Evolutionary conservation across 1,284 basidiomycete species (phyloP).

Genomic region (Neonothopanus nambi): DNA sequence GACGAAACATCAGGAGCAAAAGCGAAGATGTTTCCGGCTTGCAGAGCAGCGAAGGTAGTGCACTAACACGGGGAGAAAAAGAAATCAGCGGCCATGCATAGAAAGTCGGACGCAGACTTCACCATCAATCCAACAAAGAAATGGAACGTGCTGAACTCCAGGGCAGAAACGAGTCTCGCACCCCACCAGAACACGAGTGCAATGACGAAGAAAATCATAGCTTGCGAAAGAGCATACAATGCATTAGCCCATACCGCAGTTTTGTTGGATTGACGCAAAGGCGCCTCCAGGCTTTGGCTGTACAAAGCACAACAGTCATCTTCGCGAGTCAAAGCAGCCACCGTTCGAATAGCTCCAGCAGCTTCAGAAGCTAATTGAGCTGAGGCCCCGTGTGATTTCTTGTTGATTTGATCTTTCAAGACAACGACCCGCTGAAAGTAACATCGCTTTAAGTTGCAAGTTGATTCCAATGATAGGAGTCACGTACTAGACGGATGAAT

Average conservation of each 20-base stretch:
- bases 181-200: conserved; percentile 90
- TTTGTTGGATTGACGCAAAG: conserved; percentile 66
- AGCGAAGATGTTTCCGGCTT: conserved; percentile 85
- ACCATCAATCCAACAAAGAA: conserved; percentile 90
- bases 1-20: conserved; percentile 94
- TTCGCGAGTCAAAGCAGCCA: conserved; percentile 88
- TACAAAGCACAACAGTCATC: conserved; percentile 77
- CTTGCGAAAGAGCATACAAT: conserved; percentile 84
- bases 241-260: conserved; percentile 73
- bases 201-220: conserved; percentile 80
- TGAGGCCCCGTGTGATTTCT: conserved; percentile 79
- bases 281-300: conserved; percentile 70
- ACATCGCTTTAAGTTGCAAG: conserved; percentile 3
- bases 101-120: conserved; percentile 24
- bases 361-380: conserved; percentile 94
- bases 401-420: conserved; percentile 87
- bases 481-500: conserved; percentile 79
- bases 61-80: conserved; percentile 19
- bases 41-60: conserved; percentile 69
- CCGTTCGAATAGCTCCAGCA: conserved; percentile 91
- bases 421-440: conserved; percentile 71
- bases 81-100: conserved; percentile 2
- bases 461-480: background rate
- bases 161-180: conserved; percentile 60
- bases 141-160: conserved; percentile 59